Percentiles rank a stretch among this genome's conserved stretches.
Conservation (phyloP, 2,329 filamentous ascomycete species). For the Trichoderma atroviride region DNA sequence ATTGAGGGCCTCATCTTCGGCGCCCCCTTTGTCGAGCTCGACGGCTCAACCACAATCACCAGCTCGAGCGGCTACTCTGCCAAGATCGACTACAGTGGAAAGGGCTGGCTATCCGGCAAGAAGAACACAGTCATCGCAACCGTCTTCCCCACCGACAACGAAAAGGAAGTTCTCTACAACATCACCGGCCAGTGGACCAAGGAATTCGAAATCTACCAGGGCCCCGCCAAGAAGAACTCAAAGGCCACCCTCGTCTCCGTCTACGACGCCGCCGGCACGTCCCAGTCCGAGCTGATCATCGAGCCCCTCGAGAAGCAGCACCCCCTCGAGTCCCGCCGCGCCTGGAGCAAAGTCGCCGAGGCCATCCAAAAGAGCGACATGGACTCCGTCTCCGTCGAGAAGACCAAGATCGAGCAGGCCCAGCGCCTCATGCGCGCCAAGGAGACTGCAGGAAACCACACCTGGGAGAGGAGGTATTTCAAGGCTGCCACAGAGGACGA, state of each 20-base stretch:
- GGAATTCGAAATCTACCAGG: slow-evolving; percentile 75
- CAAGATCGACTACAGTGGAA: slow-evolving; percentile 90
- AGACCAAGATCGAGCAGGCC: slow-evolving; percentile 85
- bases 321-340: slow-evolving; percentile 81
- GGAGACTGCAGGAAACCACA: slow-evolving; percentile 72
- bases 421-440: slow-evolving; percentile 74
- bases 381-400: slow-evolving; percentile 76
- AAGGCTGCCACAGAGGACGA: slow-evolving; percentile 53
- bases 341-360: slow-evolving; percentile 83
- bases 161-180: slow-evolving; percentile 77
- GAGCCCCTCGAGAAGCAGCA: slow-evolving; percentile 78
- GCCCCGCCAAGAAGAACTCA: slow-evolving; percentile 54
- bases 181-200: slow-evolving; percentile 90
- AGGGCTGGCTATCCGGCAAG: slow-evolving; percentile 93
- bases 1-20: slow-evolving; percentile 91
- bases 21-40: slow-evolving; percentile 87
- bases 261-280: slow-evolving; percentile 61
- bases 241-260: slow-evolving; percentile 55
- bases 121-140: slow-evolving; percentile 86
- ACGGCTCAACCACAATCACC: slow-evolving; percentile 80
- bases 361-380: slow-evolving; percentile 83
- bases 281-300: slow-evolving; percentile 69
- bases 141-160: slow-evolving; percentile 70
- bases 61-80: slow-evolving; percentile 85
- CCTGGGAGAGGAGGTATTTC: slow-evolving; percentile 89